Percentiles rank a stretch among this genome's conserved stretches.
phyloP scores from a whole-genome alignment of 306 rosid genomes.

The Acacia crassicarpa region DNA sequence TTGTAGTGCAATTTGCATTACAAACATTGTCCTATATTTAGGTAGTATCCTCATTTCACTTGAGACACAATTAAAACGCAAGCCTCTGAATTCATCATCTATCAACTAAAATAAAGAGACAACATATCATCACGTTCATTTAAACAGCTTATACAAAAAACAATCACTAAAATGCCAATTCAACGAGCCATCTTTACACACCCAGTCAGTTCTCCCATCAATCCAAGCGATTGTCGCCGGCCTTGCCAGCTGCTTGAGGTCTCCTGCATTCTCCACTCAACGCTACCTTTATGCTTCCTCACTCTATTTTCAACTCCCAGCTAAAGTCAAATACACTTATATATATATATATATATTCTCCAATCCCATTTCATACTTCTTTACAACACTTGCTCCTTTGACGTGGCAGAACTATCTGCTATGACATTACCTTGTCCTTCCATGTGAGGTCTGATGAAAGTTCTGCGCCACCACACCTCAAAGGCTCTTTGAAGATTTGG shows the following conservation, averaged over 20 bases:
- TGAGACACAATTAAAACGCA: not conserved
- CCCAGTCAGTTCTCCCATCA: not conserved
- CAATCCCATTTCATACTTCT: constrained; percentile 10
- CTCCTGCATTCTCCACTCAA: constrained; percentile 20
- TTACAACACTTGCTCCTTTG: constrained; percentile 34
- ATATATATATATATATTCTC: not conserved
- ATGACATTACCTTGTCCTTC: constrained; percentile 55
- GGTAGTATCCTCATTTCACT: not conserved
- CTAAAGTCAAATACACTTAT: constrained; percentile 15
- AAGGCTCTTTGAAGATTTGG: constrained; percentile 93
- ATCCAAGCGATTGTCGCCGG: constrained; percentile 8
- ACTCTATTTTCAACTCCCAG: not conserved
- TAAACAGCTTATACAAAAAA: constrained; percentile 20
- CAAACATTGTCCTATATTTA: too few species aligned
- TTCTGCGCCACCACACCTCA: constrained; percentile 97
- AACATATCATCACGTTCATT: constrained; percentile 11
- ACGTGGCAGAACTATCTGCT: constrained; percentile 46
- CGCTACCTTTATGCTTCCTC: constrained; percentile 20
- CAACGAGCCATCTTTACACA: constrained; percentile 23
- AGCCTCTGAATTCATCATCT: not conserved
- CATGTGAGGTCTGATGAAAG: constrained; percentile 69
- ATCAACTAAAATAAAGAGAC: constrained; percentile 15
- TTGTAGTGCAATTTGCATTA: too few species aligned
- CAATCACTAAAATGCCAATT: constrained; percentile 22
- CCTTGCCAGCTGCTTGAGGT: constrained; percentile 25